Base-by-base conservation (phyloP, 805 yeast genomes). In the Candida yuanshanica region DNA sequence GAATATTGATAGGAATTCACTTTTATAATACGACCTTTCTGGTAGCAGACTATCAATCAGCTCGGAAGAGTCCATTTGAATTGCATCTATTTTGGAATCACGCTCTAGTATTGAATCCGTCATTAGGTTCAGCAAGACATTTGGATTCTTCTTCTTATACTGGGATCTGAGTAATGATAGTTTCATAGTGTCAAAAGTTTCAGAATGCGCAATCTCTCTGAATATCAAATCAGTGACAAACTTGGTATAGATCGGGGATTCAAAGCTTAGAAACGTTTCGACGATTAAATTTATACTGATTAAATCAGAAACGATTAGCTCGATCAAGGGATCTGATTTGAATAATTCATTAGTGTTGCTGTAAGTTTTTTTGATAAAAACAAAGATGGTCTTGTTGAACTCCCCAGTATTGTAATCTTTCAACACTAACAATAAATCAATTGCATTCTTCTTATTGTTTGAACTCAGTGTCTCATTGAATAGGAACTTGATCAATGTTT, bases 281-380 rank as follows among this genome's bases (percentile, higher is more conserved):
- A 65, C 55, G 1, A 70, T 48, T 2, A 60, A 47, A 13, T 62
- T 53, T 4, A 74, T 36, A 3, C 55, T 48, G 3, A 69, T 46
- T 32, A 72, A 57, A 16, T 64, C 69, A 39, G 67, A 62, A 11
- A 64, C 42, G 1, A 72, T 50, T 33, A 73, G 43, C 22, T 59
- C 64, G n/a, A 63, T 42, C 7, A 70, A 47, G 11, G 72, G 56
- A 31, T 60, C 68, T 35, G 62, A 47, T 39, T 66, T 62, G 20
- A 58, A 46, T 3, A 64, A 60, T 41, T 63, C 66, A 33, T 65
- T 67, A 5, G 47, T 38, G 21, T 47, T 47, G 38, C 37, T 44
- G 45, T 37, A 58, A 18, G 55, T 55, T 51, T 45, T 60, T 49
- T 49, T 62, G 43, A 52, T 54, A 48, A 36, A 58, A 24, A 49